A percentile compares a stretch with the other conserved stretches of the same genome.
Conservation (phyloP, 495 filamentous ascomycete species). For the Neurospora intermedia region DNA sequence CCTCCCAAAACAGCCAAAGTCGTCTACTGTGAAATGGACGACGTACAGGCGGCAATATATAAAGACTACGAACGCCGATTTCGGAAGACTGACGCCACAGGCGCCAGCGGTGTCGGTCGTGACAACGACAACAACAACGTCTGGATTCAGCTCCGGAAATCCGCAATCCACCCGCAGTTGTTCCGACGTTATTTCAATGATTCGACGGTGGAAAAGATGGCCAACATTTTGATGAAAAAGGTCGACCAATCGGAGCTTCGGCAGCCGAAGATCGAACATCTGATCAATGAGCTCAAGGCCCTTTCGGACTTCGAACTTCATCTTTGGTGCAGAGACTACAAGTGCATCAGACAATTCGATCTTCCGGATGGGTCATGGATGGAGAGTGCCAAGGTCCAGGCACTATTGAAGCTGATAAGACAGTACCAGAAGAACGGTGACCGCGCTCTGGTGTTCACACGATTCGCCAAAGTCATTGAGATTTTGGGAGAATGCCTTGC, state of each 20-base stretch:
- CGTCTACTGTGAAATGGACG: slow-evolving; percentile 67
- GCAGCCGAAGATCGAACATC: slow-evolving; percentile 49
- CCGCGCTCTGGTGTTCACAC: slow-evolving; percentile 77
- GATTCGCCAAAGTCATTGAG: slow-evolving; percentile 86
- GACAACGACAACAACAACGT: slow-evolving; percentile 53
- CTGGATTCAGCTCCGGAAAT: slow-evolving; percentile 85
- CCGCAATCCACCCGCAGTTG: slow-evolving; percentile 84
- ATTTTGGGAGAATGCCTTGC: slow-evolving; percentile 77
- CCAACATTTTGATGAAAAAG: slow-evolving; percentile 56
- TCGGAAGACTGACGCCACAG: slow-evolving; percentile 32
- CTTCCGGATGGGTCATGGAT: slow-evolving; percentile 75
- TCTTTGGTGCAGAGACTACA: slow-evolving; percentile 60
- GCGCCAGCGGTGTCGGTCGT: slow-evolving; percentile 21
- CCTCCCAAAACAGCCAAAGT: slow-evolving; percentile 71
- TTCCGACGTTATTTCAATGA: slow-evolving; percentile 74
- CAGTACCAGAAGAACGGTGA: slow-evolving; percentile 74
- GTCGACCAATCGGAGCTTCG: slow-evolving; percentile 31
- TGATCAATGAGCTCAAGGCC: slow-evolving; percentile 59
- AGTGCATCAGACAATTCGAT: slow-evolving; percentile 58
- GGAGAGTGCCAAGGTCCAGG: slow-evolving; percentile 80
- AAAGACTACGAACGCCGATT: slow-evolving; percentile 32
- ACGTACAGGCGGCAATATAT: slow-evolving; percentile 61
- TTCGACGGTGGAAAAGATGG: slow-evolving; percentile 62
- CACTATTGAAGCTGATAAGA: slow-evolving; percentile 60
- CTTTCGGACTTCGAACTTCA: slow-evolving; percentile 79